A percentile compares a stretch with the other conserved stretches of the same genome.
These are phyloP conservation scores for Thielaviopsis punctulata DNA, from an alignment of 2,329 filamentous ascomycete species.

Conservation along the genomic window DNA sequence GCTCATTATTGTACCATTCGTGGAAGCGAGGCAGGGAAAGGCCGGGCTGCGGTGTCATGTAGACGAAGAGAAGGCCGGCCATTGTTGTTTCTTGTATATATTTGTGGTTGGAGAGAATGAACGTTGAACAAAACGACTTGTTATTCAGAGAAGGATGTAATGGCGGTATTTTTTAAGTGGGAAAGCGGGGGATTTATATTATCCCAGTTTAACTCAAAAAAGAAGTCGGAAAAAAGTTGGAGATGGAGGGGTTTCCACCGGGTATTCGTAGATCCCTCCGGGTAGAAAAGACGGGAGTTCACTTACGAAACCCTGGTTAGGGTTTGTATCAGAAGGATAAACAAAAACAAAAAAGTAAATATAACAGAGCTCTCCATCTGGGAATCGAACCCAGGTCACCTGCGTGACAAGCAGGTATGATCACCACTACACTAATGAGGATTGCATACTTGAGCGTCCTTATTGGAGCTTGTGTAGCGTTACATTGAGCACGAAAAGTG, in stretches of 20 bases:
- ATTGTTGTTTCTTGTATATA: constrained; percentile 9
- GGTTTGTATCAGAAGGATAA: background rate
- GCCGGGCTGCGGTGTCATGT: constrained; percentile 59
- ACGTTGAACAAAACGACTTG: background rate
- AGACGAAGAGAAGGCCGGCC: constrained; percentile 65
- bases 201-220: background rate
- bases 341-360: background rate
- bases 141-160: background rate
- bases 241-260: background rate
- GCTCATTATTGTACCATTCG: constrained; percentile 90
- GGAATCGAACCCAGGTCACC: background rate
- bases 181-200: background rate
- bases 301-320: background rate
- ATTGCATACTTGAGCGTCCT: too few relatives aligned
- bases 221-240: background rate
- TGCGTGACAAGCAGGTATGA: too few relatives aligned
- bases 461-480: background rate
- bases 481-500: background rate
- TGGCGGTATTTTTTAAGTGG: background rate
- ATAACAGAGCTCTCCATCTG: background rate
- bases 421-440: constrained; percentile 9
- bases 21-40: constrained; percentile 57
- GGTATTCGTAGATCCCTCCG: background rate
- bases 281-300: background rate
- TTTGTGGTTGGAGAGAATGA: background rate